Conservation (phyloP, 1,284 basidiomycete genomes). For the Ustilago cynodontis region DNA sequence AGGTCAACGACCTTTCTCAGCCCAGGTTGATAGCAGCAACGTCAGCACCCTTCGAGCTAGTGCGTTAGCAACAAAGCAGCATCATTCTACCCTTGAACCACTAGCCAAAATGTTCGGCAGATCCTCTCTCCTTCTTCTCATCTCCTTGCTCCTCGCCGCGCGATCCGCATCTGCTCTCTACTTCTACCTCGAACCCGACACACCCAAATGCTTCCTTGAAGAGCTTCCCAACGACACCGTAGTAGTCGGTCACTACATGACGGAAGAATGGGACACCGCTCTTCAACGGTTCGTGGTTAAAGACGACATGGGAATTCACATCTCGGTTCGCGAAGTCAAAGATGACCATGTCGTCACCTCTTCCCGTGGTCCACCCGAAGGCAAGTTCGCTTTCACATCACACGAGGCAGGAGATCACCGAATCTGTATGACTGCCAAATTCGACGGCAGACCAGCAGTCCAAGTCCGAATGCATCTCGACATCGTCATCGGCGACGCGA, state of each 20-base stretch:
- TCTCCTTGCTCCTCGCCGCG: slow-evolving; percentile 21
- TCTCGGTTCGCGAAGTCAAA: slow-evolving; percentile 76
- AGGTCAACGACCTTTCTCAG: too few relatives aligned
- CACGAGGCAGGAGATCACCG: slow-evolving; percentile 96
- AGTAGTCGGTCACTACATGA: slow-evolving; percentile 81
- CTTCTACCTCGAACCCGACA: slow-evolving; percentile 71
- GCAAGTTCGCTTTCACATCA: slow-evolving; percentile 96
- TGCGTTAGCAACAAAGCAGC: too few relatives aligned
- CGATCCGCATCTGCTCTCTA: slow-evolving; percentile 64
- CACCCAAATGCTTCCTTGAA: slow-evolving; percentile 85
- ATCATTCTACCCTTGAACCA: background rate
- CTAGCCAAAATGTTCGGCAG: slow-evolving; percentile 24
- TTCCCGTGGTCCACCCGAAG: slow-evolving; percentile 87
- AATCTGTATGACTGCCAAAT: slow-evolving; percentile 90
- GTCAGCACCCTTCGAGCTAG: too few relatives aligned
- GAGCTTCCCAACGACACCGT: slow-evolving; percentile 97
- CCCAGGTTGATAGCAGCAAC: too few relatives aligned
- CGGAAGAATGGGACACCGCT: slow-evolving; percentile 87
- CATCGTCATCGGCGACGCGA: slow-evolving; percentile 88
- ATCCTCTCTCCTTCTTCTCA: slow-evolving; percentile 8
- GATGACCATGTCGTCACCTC: slow-evolving; percentile 74
- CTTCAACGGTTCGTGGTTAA: slow-evolving; percentile 80
- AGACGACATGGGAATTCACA: slow-evolving; percentile 84
- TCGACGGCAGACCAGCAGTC: slow-evolving; percentile 73
- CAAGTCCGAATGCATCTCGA: slow-evolving; percentile 96